Evolutionary conservation across 495 filamentous ascomycete genomes (phyloP).

Genomic region (Tuber aestivum): DNA sequence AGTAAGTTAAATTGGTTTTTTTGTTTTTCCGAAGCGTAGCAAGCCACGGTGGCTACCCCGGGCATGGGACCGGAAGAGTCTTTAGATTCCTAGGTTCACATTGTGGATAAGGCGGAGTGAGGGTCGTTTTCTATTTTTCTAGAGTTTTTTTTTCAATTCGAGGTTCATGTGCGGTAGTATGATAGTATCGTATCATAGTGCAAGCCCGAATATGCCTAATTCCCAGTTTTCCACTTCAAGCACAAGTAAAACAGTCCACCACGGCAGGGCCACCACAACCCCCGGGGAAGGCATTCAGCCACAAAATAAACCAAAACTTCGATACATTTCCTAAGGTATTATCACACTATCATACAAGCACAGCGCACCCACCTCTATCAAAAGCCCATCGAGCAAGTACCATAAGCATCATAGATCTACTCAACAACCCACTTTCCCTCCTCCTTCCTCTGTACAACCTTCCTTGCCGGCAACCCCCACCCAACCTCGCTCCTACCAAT

Average conservation of each 20-base stretch:
- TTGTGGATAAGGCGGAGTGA: too few relatives aligned
- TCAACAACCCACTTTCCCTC: conserved; percentile 72
- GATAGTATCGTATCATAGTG: neutral
- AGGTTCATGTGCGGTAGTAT: neutral
- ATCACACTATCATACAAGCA: neutral
- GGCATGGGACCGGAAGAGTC: neutral
- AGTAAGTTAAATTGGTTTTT: neutral
- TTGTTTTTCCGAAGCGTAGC: neutral
- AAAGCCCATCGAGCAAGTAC: neutral
- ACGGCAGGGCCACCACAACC: neutral
- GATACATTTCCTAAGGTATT: neutral
- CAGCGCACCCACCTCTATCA: neutral
- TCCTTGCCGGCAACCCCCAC: conserved; percentile 78
- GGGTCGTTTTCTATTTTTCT: neutral
- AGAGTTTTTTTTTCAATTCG: neutral
- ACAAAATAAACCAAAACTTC: neutral
- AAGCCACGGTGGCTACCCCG: neutral
- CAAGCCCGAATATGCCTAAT: neutral
- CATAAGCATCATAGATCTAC: conserved; percentile 40
- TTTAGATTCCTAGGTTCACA: too few relatives aligned
- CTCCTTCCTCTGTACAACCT: conserved; percentile 72
- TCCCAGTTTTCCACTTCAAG: neutral
- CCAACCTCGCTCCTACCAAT: conserved; percentile 55
- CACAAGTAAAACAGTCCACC: neutral
- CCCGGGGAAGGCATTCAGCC: neutral